These are phyloP conservation scores for Saxispiralis lemnorum DNA, from an alignment of 495 filamentous ascomycete genomes.

Conservation along the genomic window DNA sequence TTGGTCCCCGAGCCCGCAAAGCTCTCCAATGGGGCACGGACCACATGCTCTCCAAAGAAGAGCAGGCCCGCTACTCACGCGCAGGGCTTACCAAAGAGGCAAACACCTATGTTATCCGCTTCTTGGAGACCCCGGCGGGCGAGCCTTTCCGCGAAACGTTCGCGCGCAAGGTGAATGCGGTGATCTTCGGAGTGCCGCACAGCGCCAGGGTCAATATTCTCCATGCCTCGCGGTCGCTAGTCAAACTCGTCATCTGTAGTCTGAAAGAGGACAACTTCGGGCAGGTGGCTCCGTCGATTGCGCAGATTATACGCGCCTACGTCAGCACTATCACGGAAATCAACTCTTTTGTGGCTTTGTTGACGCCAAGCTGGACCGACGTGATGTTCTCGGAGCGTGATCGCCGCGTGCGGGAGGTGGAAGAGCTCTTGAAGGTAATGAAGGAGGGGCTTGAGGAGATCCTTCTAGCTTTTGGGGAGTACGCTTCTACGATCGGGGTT, in stretches of 20 bases:
- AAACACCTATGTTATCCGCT: constrained; percentile 14
- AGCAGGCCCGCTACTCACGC: constrained; percentile 4
- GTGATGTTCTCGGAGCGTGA: constrained; percentile 25
- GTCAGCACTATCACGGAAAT: constrained; percentile 47
- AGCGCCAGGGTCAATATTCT: constrained; percentile 45
- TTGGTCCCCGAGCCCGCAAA: constrained; percentile 4
- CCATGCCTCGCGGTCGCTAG: constrained; percentile 53
- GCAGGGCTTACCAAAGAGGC: constrained; percentile 24
- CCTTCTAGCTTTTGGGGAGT: constrained; percentile 50
- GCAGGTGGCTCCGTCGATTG: constrained; percentile 62
- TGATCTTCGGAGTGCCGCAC: constrained; percentile 52
- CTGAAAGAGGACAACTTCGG: constrained; percentile 75
- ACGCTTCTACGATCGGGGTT: constrained; percentile 46
- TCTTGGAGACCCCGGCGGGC: constrained; percentile 39
- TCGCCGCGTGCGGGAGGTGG: constrained; percentile 31
- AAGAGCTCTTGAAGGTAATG: constrained; percentile 41
- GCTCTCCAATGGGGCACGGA: constrained; percentile 15
- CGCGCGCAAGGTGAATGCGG: constrained; percentile 36
- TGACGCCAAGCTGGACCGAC: constrained; percentile 72
- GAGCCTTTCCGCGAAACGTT: constrained; percentile 54
- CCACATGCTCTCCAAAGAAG: constrained; percentile 25
- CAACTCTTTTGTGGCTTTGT: constrained; percentile 42
- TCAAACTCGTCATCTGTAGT: constrained; percentile 48
- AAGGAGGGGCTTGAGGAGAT: constrained; percentile 42
- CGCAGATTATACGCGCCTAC: constrained; percentile 51